Evolutionary conservation across 192 early-diverging fungal genomes (phyloP), one percentile per base, ranked within the genome.

Genomic region (Podila clonocystis): DNA sequence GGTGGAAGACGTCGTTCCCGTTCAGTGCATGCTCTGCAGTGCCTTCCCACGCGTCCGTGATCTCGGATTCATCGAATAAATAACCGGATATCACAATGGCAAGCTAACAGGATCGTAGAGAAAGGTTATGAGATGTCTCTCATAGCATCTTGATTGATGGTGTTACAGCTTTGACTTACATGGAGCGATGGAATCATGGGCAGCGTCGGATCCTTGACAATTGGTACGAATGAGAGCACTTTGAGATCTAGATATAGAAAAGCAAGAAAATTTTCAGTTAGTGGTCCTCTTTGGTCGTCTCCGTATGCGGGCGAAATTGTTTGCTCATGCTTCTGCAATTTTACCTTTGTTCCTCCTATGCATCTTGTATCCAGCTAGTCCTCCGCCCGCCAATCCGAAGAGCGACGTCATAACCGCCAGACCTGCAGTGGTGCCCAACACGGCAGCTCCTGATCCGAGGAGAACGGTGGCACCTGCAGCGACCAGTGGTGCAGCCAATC

Each of bases 51-150:
- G 89, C 85, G 24, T 71, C 82, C 24, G 49, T 65, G 15, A 82
- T 58, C 52, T 82, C 64, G 13, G 41, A 24, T 55, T 74, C 63
- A 26, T 87, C 83, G 24, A 85, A 67, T n/a, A 90, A 50, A 67
- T 88, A 90, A 19, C 89, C 89, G n/a, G 89, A 85, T 19, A 90
- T 87, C 22, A 85, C 87, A 33, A 90, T 88, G 0, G 84, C 87
- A 38, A 84, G 61, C 86, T 89, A 73, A 41, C 5, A 36, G 9
- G 29, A 55, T 24, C 2, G 15, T 15, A 58, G 62, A 60, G 1
- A n/a, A 67, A 58, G 26, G 7, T n/a, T 4, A 55, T 55, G 24
- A 55, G 20, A 55, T 55, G 0, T 55, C 17, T 55, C 8, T 15
- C 41, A 12, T 12, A 45, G 2, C 38, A 41, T 41, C 38, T 9